Percentiles rank a stretch among this genome's conserved stretches.
Evolutionary conservation across 2,329 filamentous ascomycete genomes (phyloP).

Genomic region (Tolypocladium sp.): DNA sequence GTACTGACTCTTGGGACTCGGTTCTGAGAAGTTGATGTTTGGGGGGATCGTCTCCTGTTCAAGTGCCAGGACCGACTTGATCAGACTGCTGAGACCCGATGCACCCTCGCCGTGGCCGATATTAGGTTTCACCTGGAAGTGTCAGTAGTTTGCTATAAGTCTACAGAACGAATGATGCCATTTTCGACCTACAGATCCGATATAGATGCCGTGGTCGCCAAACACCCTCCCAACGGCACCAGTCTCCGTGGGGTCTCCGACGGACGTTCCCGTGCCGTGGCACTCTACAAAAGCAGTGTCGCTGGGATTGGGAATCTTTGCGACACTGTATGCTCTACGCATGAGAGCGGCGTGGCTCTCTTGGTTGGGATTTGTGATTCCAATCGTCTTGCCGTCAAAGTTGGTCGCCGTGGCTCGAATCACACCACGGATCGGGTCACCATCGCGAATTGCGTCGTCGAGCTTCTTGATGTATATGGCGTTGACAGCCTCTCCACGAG

Average conservation of each 20-base stretch:
- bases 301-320: slow-evolving; percentile 12
- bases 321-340: slow-evolving; percentile 16
- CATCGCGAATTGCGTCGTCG: slow-evolving; percentile 34
- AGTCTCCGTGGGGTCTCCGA: slow-evolving; percentile 27
- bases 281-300: slow-evolving; percentile 25
- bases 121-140: slow-evolving; percentile 22
- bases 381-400: slow-evolving; percentile 31
- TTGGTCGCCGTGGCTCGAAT: slow-evolving; percentile 27
- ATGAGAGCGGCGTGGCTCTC: slow-evolving; percentile 23
- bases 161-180: background rate
- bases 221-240: slow-evolving; percentile 21
- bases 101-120: slow-evolving; percentile 36
- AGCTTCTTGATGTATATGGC: slow-evolving; percentile 37
- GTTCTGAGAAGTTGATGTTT: slow-evolving; percentile 24
- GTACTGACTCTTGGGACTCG: slow-evolving; percentile 25
- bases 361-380: slow-evolving; percentile 28
- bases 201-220: slow-evolving; percentile 12
- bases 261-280: slow-evolving; percentile 29
- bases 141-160: background rate
- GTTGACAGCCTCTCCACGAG: slow-evolving; percentile 37
- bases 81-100: slow-evolving; percentile 28
- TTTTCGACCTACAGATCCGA: slow-evolving; percentile 15
- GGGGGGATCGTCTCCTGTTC: slow-evolving; percentile 29
- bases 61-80: slow-evolving; percentile 32
- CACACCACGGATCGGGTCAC: slow-evolving; percentile 31